phyloP scores from a whole-genome alignment of 192 early-diverging fungal species.

The Backusella psychrophila region DNA sequence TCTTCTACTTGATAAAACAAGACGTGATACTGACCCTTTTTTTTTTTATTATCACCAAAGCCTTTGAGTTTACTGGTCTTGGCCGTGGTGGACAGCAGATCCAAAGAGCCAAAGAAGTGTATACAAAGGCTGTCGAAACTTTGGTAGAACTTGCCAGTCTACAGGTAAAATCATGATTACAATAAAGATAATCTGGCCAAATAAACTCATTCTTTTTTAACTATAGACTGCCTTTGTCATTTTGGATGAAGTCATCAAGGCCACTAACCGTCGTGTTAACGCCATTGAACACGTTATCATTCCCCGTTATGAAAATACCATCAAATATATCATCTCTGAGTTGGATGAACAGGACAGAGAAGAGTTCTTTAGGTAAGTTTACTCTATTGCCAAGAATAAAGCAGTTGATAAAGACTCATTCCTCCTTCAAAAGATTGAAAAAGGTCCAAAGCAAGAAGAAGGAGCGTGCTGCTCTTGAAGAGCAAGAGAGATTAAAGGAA shows the following conservation, averaged over 20 bases:
- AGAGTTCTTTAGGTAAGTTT: conserved; percentile 85
- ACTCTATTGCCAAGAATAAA: no score
- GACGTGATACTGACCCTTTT: not conserved
- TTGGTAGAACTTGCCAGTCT: conserved; percentile 96
- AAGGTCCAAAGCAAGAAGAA: conserved; percentile 99
- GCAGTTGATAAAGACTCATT: no score
- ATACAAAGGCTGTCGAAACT: conserved; percentile 92
- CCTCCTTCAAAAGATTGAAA: conserved; percentile 69
- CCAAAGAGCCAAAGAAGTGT: conserved; percentile 91
- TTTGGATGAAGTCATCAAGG: conserved; percentile 98
- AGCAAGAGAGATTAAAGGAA: conserved; percentile 35
- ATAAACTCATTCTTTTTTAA: not conserved
- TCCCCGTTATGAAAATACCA: conserved; percentile 97
- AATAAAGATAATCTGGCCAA: not conserved
- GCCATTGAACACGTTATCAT: conserved; percentile 99
- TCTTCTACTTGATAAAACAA: not conserved
- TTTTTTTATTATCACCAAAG: conserved; percentile 30
- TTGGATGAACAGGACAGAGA: conserved; percentile 98
- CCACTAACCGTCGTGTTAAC: conserved; percentile 98
- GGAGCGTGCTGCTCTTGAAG: conserved; percentile 61
- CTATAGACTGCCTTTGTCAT: conserved; percentile 95
- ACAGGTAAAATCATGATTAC: conserved; percentile 51
- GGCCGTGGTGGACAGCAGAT: conserved; percentile 98
- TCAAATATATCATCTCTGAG: conserved; percentile 94
- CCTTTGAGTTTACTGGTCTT: conserved; percentile 96